Evolutionary conservation across 192 early-diverging fungal species (phyloP), one percentile per base, ranked within the genome.

Genomic region (Backusella tarrabulga): DNA sequence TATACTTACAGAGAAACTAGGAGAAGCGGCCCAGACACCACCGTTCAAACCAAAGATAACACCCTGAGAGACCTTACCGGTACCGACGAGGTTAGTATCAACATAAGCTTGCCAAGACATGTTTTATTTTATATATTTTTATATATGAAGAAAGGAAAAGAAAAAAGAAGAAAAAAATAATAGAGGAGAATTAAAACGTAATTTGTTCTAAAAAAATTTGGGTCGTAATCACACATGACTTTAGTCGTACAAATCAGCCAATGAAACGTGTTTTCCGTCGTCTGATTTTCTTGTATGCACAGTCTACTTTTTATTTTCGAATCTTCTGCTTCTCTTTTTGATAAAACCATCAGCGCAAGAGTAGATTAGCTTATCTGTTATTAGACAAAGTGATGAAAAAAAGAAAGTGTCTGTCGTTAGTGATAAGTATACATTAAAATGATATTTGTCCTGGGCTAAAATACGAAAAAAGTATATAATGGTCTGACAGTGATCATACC

Each of bases 101-200:
- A 97, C 91, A 86, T 96, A 97, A 73, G 84, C 42, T 87, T 95
- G 90, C 93, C 93, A 94, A 74, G 89, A 91, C 91, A 92, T 94
- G 73, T 71, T 92, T 81, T 68, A 23, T 68, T 67, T 68, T 42
- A 71, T 29, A 71, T 75, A 75, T 40, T 38, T 41, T 68, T 23
- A 71, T 19, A 34, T 15, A 36, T 69, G 67, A 50, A 52, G 73
- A 34, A 35, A 56, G 40, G 34, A 38, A 66, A 41, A 29, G 56
- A 74, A 66, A 40, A 23, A 17, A 40, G 54, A 56, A 60, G 35
- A 36, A 63, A 60, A 74, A 60, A 70, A 36, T 23, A 21, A 11
- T 17, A 11, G 21, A 41, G 68, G n/a, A 35, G 32, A 23, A 40
- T 23, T 21, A 23, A 38, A 70, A 38, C 68, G 35, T 70, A 38